phyloP scores from a whole-genome alignment of 73 alveolate species.

The Paramecium octaurelia region DNA sequence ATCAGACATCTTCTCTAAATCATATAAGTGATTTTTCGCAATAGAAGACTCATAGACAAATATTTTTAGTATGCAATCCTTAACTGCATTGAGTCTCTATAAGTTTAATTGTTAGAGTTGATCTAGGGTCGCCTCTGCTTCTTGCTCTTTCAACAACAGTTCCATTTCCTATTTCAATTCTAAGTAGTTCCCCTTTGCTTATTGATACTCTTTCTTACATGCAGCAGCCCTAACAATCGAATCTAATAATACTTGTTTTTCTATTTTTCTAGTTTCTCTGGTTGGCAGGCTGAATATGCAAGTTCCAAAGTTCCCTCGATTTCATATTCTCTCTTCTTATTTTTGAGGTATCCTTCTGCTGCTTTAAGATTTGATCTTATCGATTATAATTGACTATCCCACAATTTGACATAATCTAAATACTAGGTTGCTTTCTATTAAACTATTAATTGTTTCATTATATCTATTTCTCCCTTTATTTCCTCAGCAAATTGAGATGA shows the following conservation, averaged over 20 bases:
- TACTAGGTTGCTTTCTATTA: background rate
- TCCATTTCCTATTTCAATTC: background rate
- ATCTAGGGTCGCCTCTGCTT: background rate
- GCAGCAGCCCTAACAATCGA: background rate
- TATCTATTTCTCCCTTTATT: background rate
- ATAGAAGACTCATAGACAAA: conserved; percentile 6
- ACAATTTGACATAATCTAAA: background rate
- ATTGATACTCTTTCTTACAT: background rate
- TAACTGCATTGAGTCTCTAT: background rate
- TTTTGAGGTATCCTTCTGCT: background rate
- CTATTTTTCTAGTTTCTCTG: background rate
- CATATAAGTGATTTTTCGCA: conserved; percentile 3
- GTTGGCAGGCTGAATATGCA: background rate
- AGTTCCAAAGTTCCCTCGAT: conserved; percentile 19
- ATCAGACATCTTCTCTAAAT: conserved; percentile 41
- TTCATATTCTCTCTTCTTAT: conserved; percentile 31
- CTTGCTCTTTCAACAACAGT: background rate
- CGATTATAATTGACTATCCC: background rate
- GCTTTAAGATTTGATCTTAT: background rate
- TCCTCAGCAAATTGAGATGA: background rate
- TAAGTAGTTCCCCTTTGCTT: background rate
- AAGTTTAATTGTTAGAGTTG: background rate
- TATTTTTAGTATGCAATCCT: background rate
- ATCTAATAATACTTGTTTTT: background rate
- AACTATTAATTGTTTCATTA: background rate